phyloP scores from a whole-genome alignment of 192 early-diverging fungal genomes.

The Gaertneriomyces sp. region DNA sequence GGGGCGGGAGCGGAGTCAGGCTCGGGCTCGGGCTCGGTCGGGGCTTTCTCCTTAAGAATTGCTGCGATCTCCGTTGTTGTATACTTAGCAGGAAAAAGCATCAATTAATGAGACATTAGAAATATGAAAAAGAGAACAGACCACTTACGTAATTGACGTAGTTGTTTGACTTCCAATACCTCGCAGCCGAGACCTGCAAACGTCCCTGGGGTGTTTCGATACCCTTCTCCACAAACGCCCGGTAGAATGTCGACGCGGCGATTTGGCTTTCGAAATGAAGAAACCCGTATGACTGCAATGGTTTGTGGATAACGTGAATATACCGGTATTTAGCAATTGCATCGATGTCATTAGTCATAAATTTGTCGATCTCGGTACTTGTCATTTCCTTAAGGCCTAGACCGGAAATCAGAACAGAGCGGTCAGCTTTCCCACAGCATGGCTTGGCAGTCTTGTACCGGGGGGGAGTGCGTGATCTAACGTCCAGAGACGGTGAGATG shows the following conservation, averaged over 20 bases:
- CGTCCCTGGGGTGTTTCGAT: slow-evolving; percentile 1
- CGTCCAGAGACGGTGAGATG: slow-evolving; percentile 5
- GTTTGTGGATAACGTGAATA: slow-evolving; percentile 5
- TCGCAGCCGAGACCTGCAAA: background rate
- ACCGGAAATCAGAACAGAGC: slow-evolving; percentile 5
- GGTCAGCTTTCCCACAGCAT: slow-evolving; percentile 5
- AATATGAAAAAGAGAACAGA: slow-evolving; percentile 1
- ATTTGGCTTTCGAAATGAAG: slow-evolving; percentile 1
- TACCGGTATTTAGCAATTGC: background rate
- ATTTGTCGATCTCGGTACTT: slow-evolving; percentile 2
- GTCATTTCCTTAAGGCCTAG: slow-evolving; percentile 5
- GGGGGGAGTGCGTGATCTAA: slow-evolving; percentile 5
- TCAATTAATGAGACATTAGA: slow-evolving; percentile 1
- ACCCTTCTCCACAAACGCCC: background rate
- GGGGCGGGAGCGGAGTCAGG: background rate
- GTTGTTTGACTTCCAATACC: slow-evolving; percentile 1
- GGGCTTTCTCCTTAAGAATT: background rate
- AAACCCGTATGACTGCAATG: slow-evolving; percentile 3
- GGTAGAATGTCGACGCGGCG: background rate
- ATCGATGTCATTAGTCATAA: background rate
- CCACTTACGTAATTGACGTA: slow-evolving; percentile 4
- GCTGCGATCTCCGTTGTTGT: background rate
- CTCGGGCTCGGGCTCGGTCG: background rate
- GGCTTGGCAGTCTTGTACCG: slow-evolving; percentile 5
- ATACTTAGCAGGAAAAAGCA: slow-evolving; percentile 5